Evolutionary conservation across 768 basidiomycete genomes (phyloP), one percentile per base, ranked within the genome.

Genomic region (Termitomyces heimii): DNA sequence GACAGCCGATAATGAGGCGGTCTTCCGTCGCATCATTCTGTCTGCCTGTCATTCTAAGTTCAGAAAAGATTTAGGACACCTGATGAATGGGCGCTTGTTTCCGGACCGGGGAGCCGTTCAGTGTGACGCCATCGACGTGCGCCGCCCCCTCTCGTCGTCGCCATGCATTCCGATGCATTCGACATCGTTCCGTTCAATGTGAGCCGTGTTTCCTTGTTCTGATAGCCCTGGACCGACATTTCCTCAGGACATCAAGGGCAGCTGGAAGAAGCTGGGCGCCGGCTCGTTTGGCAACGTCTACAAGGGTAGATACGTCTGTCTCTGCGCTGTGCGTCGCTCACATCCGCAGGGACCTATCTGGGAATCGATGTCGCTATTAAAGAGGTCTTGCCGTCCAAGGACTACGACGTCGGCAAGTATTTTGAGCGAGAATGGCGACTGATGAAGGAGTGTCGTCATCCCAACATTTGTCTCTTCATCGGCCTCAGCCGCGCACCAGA

Each of bases 351-450:
- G 2, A 82, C 73, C 29, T 99, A 99, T 74, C 86, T 99, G 35
- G 97, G 97, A 8, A 92, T 97, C 62, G 92, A 97, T 62, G 90
- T 97, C 35, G 94, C 94, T 34, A 92, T 98, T 71, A 97, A 97
- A 71, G 95, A 98, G 73, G 94, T 98, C 3, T 78, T 97, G 8
- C 93, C 93, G 0, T 94, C 90, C 22, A 88, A 74, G 5, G 92
- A 90, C 57, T 98, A 98, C 72, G 93, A 97, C 65, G 94, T 97
- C 35, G 82, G 87, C 64, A 99, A 99, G 73, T 98, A 99, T 75
- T 96, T 98, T 70, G 92, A 96, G 67, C 83, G 96, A n/a, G 96
- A 99, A 79, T 97, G 94, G 92, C 82, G 92, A 31, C 82, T 98
- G 31, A 97, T 98, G 94, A 93, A 94, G 79, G 91, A 94, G 75